Evolutionary conservation across 2,329 filamentous ascomycete species (phyloP).

Genomic region (Colletotrichum kahawae): DNA sequence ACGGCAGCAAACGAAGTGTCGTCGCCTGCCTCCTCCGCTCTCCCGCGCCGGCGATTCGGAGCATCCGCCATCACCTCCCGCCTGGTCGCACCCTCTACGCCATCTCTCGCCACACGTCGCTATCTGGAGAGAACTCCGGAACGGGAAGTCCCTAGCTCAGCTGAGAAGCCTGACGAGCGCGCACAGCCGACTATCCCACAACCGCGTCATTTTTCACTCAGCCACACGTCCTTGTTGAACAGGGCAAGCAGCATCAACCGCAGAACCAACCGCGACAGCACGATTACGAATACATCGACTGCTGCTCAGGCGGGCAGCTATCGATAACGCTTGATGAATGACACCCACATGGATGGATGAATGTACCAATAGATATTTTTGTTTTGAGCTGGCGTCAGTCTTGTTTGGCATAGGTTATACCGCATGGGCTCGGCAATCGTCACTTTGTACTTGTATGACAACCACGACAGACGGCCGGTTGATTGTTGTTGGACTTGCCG

Average conservation of each 20-base stretch:
- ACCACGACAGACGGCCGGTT: conserved; percentile 21
- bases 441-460: conserved; percentile 19
- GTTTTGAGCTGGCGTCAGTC: conserved; percentile 21
- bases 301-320: conserved; percentile 47
- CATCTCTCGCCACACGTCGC: conserved; percentile 46
- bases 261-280: conserved; percentile 47
- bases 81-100: conserved; percentile 42
- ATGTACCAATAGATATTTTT: conserved; percentile 25
- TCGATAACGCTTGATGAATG: conserved; percentile 43
- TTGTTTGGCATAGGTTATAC: conserved; percentile 21
- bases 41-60: conserved; percentile 59
- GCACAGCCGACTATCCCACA: conserved; percentile 29
- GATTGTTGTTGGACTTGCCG: conserved; percentile 6
- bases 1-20: conserved; percentile 22
- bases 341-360: conserved; percentile 25
- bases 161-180: conserved; percentile 46
- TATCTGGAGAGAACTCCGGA: conserved; percentile 55
- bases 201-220: conserved; percentile 47
- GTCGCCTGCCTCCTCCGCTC: conserved; percentile 45
- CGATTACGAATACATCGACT: conserved; percentile 43
- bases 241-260: conserved; percentile 52
- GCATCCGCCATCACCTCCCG: conserved; percentile 54
- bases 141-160: conserved; percentile 39
- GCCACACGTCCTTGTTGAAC: conserved; percentile 44
- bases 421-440: conserved; percentile 12